Evolutionary conservation across 2,329 filamentous ascomycete genomes (phyloP).

Genomic region (Esteya vermicola): DNA sequence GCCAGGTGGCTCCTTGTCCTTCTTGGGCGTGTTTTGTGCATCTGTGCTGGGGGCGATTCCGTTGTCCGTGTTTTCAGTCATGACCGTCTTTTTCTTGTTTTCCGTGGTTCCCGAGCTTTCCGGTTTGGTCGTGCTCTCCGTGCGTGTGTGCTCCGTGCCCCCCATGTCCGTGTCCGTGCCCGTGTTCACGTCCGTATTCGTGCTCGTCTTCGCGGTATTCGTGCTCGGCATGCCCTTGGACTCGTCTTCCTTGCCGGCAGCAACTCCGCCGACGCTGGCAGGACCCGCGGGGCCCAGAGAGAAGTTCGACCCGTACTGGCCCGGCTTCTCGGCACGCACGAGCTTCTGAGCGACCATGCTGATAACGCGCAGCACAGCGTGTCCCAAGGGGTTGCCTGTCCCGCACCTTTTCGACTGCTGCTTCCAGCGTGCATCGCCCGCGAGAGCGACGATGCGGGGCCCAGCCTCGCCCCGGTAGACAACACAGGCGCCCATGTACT

Average conservation of each 20-base stretch:
- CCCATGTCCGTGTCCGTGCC: no score
- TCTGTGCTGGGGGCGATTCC: no score
- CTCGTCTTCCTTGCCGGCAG: constrained; percentile 12
- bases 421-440: constrained; percentile 62
- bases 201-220: no score
- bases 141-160: no score
- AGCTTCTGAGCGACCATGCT: constrained; percentile 66
- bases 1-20: not conserved
- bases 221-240: no score
- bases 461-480: constrained; percentile 44
- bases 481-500: constrained; percentile 60
- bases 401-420: constrained; percentile 29
- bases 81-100: no score
- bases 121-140: not conserved
- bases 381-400: constrained; percentile 61
- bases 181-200: no score
- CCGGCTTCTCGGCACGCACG: constrained; percentile 37
- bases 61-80: no score
- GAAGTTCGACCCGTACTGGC: constrained; percentile 8
- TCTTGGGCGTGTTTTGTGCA: no score
- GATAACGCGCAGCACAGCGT: constrained; percentile 64
- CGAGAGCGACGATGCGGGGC: constrained; percentile 52
- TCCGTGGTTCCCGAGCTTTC: no score
- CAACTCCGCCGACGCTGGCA: not conserved
- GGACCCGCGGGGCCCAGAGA: no score